Evolutionary conservation across 768 basidiomycete genomes (phyloP).

Genomic region (Galerina sulciceps): DNA sequence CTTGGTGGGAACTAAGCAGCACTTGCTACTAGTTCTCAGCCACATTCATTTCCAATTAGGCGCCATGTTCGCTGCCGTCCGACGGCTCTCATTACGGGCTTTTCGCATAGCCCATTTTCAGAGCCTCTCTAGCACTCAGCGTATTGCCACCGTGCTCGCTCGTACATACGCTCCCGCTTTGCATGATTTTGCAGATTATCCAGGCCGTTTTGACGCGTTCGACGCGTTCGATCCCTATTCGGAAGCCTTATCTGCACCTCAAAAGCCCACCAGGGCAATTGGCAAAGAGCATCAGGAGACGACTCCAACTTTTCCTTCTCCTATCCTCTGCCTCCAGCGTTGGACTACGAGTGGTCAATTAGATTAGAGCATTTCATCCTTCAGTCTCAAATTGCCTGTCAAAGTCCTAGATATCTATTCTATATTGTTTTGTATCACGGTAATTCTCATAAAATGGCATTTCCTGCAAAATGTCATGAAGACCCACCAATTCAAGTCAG

Average conservation of each 20-base stretch:
- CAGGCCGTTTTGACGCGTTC: no score
- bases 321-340: neutral
- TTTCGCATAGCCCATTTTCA: no score
- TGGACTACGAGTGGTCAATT: neutral
- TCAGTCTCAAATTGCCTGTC: no score
- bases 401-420: no score
- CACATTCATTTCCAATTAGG: neutral
- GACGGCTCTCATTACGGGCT: neutral
- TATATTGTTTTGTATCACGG: no score
- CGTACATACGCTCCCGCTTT: neutral
- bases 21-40: neutral
- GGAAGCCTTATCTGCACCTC: constrained; percentile 11
- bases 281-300: constrained; percentile 12
- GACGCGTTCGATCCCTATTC: neutral
- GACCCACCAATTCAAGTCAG: no score
- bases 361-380: neutral
- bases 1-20: constrained; percentile 20
- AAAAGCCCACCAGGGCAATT: constrained; percentile 5
- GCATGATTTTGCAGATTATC: neutral
- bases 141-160: no score
- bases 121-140: no score
- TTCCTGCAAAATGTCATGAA: no score
- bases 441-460: no score
- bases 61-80: constrained; percentile 7
- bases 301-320: neutral